phyloP scores from a whole-genome alignment of 192 early-diverging fungal genomes.

The Backusella liffmaniae region DNA sequence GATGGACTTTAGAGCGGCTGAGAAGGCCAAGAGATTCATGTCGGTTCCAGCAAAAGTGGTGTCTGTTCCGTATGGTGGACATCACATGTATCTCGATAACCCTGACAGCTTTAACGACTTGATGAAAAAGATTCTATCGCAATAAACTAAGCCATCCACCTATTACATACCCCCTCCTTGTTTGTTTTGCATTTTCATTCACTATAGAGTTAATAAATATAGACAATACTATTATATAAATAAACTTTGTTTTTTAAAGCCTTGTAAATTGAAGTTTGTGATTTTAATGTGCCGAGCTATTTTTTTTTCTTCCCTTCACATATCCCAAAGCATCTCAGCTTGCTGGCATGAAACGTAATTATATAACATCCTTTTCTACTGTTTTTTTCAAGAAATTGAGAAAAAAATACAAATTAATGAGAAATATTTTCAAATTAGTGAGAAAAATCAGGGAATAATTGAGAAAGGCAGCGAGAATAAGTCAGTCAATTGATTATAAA shows the following conservation, averaged over 20 bases:
- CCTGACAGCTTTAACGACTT: constrained; percentile 65
- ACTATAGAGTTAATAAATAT: background rate
- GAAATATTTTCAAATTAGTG: too few relatives aligned
- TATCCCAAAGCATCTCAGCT: too few relatives aligned
- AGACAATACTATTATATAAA: background rate
- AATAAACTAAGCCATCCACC: background rate
- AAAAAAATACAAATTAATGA: too few relatives aligned
- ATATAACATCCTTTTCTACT: too few relatives aligned
- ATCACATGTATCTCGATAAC: constrained; percentile 89
- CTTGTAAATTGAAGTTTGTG: background rate
- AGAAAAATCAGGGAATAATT: too few relatives aligned
- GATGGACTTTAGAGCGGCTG: constrained; percentile 83
- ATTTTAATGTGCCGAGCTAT: background rate
- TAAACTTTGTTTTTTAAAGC: background rate
- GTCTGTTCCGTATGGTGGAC: constrained; percentile 53
- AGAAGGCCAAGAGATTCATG: constrained; percentile 58
- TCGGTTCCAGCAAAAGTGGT: constrained; percentile 47
- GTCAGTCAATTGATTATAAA: too few relatives aligned
- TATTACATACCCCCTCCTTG: background rate
- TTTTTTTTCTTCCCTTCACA: too few relatives aligned
- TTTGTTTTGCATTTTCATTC: background rate
- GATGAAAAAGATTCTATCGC: background rate
- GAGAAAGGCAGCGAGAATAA: too few relatives aligned
- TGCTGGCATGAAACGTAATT: too few relatives aligned
- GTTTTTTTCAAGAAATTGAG: too few relatives aligned